These are phyloP conservation scores for Trichoderma sp. DNA, from an alignment of 2,329 filamentous ascomycete species.

Conservation along the genomic window DNA sequence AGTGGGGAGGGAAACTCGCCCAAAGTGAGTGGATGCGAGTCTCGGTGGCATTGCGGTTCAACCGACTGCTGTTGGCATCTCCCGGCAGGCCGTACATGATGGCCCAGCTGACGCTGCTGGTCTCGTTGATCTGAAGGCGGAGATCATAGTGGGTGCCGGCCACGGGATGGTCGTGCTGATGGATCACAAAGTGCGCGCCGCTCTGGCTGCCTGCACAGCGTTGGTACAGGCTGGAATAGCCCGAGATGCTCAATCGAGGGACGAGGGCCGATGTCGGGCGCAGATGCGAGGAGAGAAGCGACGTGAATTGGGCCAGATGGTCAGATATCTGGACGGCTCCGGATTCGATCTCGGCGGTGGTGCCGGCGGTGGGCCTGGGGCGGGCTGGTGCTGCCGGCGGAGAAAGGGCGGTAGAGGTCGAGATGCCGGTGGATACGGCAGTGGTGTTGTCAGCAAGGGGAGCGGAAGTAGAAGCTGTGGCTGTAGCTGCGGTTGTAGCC, in stretches of 20 bases:
- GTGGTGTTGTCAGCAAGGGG: not conserved
- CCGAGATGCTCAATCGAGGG: constrained; percentile 42
- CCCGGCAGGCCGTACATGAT: constrained; percentile 67
- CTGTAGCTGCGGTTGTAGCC: no score
- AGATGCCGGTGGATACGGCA: not conserved
- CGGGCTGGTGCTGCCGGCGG: constrained; percentile 28
- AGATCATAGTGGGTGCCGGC: constrained; percentile 72
- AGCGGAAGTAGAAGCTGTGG: not conserved
- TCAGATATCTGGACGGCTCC: constrained; percentile 44
- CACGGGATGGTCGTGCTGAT: constrained; percentile 74
- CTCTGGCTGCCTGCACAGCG: constrained; percentile 37
- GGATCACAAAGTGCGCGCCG: constrained; percentile 67
- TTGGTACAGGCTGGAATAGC: constrained; percentile 46
- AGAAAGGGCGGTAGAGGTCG: constrained; percentile 7
- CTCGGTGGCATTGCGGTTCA: constrained; percentile 64
- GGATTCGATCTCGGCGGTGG: constrained; percentile 47
- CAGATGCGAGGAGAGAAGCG: constrained; percentile 38
- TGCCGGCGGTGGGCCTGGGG: constrained; percentile 28
- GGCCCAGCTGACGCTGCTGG: constrained; percentile 67
- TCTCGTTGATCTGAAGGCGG: constrained; percentile 68
- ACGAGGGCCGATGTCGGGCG: constrained; percentile 32
- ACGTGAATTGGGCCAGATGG: constrained; percentile 47
- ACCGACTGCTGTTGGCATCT: constrained; percentile 56
- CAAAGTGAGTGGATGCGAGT: constrained; percentile 64
- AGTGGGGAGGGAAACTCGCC: constrained; percentile 43